Evolutionary conservation across 2,329 filamentous ascomycete species (phyloP), one percentile per base, ranked within the genome.

Genomic region (Fusarium pseudocircinatum): DNA sequence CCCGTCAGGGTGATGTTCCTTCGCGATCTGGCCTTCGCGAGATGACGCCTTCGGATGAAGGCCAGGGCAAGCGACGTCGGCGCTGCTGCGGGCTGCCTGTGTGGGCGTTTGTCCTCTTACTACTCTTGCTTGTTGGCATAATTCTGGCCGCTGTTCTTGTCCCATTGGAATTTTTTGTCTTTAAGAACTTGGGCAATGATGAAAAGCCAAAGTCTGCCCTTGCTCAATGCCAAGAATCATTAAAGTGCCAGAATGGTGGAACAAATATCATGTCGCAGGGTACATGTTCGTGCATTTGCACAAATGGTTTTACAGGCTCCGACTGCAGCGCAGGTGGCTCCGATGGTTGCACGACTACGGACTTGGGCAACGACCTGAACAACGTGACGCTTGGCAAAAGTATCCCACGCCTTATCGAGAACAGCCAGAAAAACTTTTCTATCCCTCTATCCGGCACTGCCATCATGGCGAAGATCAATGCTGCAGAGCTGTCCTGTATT

Each of bases 281-380:
- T 7, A 84, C 88, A 26, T 98, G 96, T 83, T 92, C 92, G 18
- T 99, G 96, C 80, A 90, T 98, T 47, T 99, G 96, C 82, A 90
- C 92, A 28, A 95, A 96, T 77, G 94, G 95, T 4, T 98, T 96
- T 80, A 95, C 93, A 0, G 87, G 88, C 20, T 82, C 83, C 28
- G 84, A 87, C 67, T 90, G 89, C 78, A 85, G 84, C 10, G 80
- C 82, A 30, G 79, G 82, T 4, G 85, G 84, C 54, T 80, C 84
- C 2, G 81, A 84, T 43, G 88, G 87, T 22, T 91, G 89, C 77
- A 87, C 87, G 4, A 88, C 86, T 4, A 86, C 87, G 15, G 83
- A 84, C 34, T 66, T 85, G 16, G 78, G 82, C 81, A 15, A 82
- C 78, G 44, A 83, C 75, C 66, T 88, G 67, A 81, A 79, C 63